These are phyloP conservation scores for Lodderomyces elongisporus DNA, from an alignment of 1,139 yeast genomes.

Conservation along the genomic window DNA sequence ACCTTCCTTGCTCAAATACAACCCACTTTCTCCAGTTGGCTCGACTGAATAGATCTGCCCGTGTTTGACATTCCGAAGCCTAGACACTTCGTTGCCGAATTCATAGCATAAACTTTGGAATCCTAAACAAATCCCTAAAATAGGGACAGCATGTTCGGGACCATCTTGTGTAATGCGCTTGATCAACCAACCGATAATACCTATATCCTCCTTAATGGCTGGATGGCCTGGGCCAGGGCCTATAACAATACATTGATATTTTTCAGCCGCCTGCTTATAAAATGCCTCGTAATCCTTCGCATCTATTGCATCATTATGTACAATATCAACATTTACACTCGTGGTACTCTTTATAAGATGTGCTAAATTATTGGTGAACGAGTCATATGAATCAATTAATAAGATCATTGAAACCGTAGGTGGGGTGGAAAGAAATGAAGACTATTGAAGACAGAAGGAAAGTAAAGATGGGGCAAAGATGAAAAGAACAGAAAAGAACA, in stretches of 20 bases:
- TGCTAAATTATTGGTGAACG: conserved; percentile 81
- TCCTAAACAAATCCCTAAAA: conserved; percentile 90
- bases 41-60: conserved; percentile 70
- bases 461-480: no score
- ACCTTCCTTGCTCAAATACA: conserved; percentile 12
- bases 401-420: no score
- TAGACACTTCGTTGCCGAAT: conserved; percentile 54
- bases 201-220: conserved; percentile 56
- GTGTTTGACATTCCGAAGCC: conserved; percentile 62
- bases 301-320: conserved; percentile 67
- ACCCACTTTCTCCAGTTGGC: conserved; percentile 20
- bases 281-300: conserved; percentile 30
- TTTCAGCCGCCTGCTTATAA: conserved; percentile 32
- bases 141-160: conserved; percentile 45
- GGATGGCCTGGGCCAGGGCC: conserved; percentile 99
- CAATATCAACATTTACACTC: conserved; percentile 53
- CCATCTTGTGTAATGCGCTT: conserved; percentile 18
- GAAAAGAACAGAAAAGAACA: no score
- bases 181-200: conserved; percentile 60
- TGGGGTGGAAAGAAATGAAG: no score
- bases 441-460: no score
- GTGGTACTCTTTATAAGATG: conserved; percentile 56
- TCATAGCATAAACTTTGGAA: conserved; percentile 75
- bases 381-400: conserved; percentile 88
- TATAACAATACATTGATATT: conserved; percentile 73